Base-by-base conservation (phyloP, 2,329 filamentous ascomycete genomes). In the Talaromyces marneffei region DNA sequence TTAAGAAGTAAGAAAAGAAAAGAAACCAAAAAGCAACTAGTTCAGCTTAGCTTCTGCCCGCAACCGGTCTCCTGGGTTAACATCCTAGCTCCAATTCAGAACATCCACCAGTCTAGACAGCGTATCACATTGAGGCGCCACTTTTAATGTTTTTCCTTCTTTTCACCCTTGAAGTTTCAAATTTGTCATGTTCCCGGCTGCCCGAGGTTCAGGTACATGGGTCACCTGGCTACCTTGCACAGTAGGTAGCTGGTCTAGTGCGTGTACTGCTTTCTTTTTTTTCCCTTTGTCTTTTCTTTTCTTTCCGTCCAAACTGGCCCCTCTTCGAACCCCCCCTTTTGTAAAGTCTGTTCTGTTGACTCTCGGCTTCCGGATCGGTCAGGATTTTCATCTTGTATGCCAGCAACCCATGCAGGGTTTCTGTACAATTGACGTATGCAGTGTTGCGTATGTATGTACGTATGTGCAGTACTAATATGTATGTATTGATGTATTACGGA, bases 121-220 rank as follows among this genome's bases (percentile, higher is more conserved):
- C 57, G 46, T 53, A 59, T 53, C 57, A 59, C 25, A 70, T 70
- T 68, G 70, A 68, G 20, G 71, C 68, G 69, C 64, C 64, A 65
- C 65, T 63, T 61, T 72, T 73, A 72, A 69, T 70, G 68, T 53
- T 59, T 59, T 52, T 44, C 9, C 5, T 16, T 14, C 14, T 40
- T 29, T 40, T 39, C 18, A 18, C 52, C 52, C 14, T 55, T 55
- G 33, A 66, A 63, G 62, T 66, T 68, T 65, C 29, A 25, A 35
- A 37, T 20, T 48, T 25, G 63, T 59, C 63, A 62, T 62, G 67
- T 73, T 74, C 72, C 72, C 72, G 71, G 71, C 68, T 67, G 70
- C 68, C 71, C 69, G 66, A 67, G 65, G 66, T 62, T 69, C 64
- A 71, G 69, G 70, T 67, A 66, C 63, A 66, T 69, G 68, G 71